A percentile compares a stretch with the other conserved stretches of the same genome.
phyloP scores from a whole-genome alignment of 2,329 filamentous ascomycete species.

The Dactylella cylindrospora region DNA sequence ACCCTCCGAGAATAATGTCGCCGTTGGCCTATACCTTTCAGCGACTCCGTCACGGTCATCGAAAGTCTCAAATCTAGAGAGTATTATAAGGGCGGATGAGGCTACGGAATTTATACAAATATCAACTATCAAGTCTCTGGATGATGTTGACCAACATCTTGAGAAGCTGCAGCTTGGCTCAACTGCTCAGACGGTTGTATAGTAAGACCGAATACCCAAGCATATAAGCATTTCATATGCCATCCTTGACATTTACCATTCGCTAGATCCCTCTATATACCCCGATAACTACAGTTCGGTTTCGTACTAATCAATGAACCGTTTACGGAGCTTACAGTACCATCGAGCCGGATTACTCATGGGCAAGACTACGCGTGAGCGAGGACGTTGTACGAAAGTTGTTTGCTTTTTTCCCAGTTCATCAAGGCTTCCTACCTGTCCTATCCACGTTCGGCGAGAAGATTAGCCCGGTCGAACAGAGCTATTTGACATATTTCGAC shows the following conservation, averaged over 20 bases:
- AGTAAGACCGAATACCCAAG: conserved; percentile 28
- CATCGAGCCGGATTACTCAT: conserved; percentile 20
- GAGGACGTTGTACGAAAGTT: conserved; percentile 27
- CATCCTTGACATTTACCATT: neutral
- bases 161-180: conserved; percentile 11
- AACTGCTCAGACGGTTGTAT: conserved; percentile 25
- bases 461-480: conserved; percentile 17
- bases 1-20: neutral
- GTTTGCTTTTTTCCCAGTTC: conserved; percentile 24
- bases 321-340: conserved; percentile 9
- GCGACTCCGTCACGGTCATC: conserved; percentile 25
- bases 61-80: too few relatives aligned
- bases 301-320: too few relatives aligned
- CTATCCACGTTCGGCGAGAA: conserved; percentile 32
- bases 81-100: too few relatives aligned
- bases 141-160: conserved; percentile 22
- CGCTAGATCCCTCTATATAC: too few relatives aligned
- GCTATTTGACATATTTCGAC: conserved; percentile 38
- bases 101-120: too few relatives aligned
- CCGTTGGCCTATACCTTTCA: conserved; percentile 16
- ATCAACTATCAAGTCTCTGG: conserved; percentile 6
- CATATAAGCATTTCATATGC: neutral
- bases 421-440: conserved; percentile 27
- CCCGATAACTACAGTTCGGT: too few relatives aligned
- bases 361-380: conserved; percentile 16